Evolutionary conservation across 208 protist genomes (phyloP).

Genomic region (Phytomonas sp.): DNA sequence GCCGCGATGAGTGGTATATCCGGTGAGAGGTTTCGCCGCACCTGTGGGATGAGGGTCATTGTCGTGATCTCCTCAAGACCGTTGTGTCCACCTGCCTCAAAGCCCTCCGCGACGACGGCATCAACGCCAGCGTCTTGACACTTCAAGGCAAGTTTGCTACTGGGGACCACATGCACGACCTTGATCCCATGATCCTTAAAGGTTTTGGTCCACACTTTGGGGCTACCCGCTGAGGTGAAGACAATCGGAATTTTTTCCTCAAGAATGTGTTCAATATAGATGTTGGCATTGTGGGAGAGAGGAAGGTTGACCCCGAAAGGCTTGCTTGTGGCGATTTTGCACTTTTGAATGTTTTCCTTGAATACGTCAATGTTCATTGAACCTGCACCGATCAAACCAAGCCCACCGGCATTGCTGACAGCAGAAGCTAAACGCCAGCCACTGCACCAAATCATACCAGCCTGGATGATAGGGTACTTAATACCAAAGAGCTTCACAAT

Average conservation of each 20-base stretch:
- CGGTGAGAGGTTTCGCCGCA: constrained; percentile 36
- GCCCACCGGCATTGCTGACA: constrained; percentile 80
- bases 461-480: constrained; percentile 74
- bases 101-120: constrained; percentile 74
- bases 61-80: constrained; percentile 60
- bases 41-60: constrained; percentile 54
- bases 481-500: constrained; percentile 56
- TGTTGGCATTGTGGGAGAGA: constrained; percentile 24
- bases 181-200: constrained; percentile 60
- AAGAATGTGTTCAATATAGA: constrained; percentile 55
- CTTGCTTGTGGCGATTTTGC: constrained; percentile 41
- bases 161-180: constrained; percentile 76
- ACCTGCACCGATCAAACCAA: constrained; percentile 75
- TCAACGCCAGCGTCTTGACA: constrained; percentile 62
- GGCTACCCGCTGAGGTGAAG: constrained; percentile 81
- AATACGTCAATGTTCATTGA: constrained; percentile 66
- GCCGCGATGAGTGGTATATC: constrained; percentile 70
- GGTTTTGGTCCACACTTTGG: constrained; percentile 55
- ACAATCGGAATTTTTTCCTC: constrained; percentile 80
- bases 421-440: constrained; percentile 68
- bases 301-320: constrained; percentile 81
- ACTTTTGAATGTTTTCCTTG: constrained; percentile 40
- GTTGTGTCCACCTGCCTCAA: constrained; percentile 70
- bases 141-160: constrained; percentile 67
- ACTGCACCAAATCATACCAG: constrained; percentile 78